Evolutionary conservation across 2,329 filamentous ascomycete genomes (phyloP), one percentile per base, ranked within the genome.

Genomic region (Colletotrichum liaoningense): DNA sequence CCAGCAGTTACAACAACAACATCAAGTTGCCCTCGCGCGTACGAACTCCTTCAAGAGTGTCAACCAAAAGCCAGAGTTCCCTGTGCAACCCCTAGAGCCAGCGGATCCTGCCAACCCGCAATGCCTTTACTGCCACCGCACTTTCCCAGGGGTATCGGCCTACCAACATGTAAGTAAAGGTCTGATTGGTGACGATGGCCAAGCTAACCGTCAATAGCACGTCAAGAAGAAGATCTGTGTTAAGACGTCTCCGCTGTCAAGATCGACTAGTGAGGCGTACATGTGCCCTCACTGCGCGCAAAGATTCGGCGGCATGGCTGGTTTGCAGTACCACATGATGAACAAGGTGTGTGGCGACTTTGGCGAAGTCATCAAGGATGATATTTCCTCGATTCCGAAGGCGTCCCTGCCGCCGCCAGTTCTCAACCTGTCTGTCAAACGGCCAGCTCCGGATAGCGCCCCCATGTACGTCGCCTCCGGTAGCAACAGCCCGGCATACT

Each of bases 271-370:
- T 2, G 38, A 72, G 4, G 22, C 19, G 19, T 66, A 73, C 24
- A 77, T 80, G 0, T 90, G 88, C 65, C 73, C 80, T 1, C 80
- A 84, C 60, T 90, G 88, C 58, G 86, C 86, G 30, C 80, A 84
- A 55, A 80, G 81, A 1, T 89, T 90, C 57, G 79, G 79, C 2
- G 85, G 83, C 12, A 75, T 77, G 5, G 81, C 81, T 26, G 86
- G 85, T 1, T 76, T 86, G 2, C 74, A 80, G 63, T 88, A 88
- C 79, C 88, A 90, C 73, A 72, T 78, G 0, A 79, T 81, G 49
- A 84, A 84, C 66, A 77, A 80, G 3, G 84, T 88, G 3, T 90
- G 88, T 74, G 87, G 87, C n/a, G 75, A 79, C 4, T 84, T 85
- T 69, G 75, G 75, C 26, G 60, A 75, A 3, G 73, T 72, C 5